Evolutionary conservation across 805 yeast genomes (phyloP).

Genomic region (Candida argentea): DNA sequence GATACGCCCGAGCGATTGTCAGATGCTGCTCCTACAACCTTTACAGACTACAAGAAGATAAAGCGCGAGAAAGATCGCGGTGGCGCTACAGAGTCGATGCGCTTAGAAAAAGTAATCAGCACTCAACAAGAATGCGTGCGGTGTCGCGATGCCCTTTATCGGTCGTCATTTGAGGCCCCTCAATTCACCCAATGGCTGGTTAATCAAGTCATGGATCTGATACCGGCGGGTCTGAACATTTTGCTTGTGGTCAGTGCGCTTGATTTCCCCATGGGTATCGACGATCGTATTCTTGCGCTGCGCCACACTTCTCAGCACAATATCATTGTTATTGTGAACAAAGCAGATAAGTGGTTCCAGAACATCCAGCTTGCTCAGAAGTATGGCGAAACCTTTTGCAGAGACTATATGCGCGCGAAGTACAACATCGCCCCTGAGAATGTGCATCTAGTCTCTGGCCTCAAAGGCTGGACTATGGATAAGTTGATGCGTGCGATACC

Average conservation of each 20-base stretch:
- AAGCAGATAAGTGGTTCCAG: constrained; percentile 34
- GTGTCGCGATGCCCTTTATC: constrained; percentile 43
- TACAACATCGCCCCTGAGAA: constrained; percentile 24
- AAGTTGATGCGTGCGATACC: constrained; percentile 28
- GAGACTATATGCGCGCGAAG: constrained; percentile 23
- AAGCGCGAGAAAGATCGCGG: constrained; percentile 1
- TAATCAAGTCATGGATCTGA: constrained; percentile 3
- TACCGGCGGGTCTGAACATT: constrained; percentile 38
- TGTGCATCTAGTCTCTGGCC: constrained; percentile 43
- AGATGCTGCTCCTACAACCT: too few species aligned
- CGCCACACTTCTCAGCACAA: too few species aligned
- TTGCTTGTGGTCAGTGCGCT: constrained; percentile 55
- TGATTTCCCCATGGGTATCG: constrained; percentile 63
- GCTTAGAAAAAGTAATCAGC: too few species aligned
- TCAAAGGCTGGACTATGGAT: constrained; percentile 41
- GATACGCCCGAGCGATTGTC: neutral
- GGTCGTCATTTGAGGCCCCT: constrained; percentile 30
- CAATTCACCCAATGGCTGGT: constrained; percentile 1
- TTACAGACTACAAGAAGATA: constrained; percentile 1
- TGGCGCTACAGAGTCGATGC: too few species aligned
- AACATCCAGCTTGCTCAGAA: constrained; percentile 15
- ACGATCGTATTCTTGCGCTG: constrained; percentile 27
- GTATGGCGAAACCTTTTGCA: constrained; percentile 19
- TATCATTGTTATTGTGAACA: constrained; percentile 18
- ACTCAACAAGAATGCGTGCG: constrained; percentile 36